Evolutionary conservation across 371 early-diverging fungal species (phyloP).

Genomic region (Mucor piriformis): DNA sequence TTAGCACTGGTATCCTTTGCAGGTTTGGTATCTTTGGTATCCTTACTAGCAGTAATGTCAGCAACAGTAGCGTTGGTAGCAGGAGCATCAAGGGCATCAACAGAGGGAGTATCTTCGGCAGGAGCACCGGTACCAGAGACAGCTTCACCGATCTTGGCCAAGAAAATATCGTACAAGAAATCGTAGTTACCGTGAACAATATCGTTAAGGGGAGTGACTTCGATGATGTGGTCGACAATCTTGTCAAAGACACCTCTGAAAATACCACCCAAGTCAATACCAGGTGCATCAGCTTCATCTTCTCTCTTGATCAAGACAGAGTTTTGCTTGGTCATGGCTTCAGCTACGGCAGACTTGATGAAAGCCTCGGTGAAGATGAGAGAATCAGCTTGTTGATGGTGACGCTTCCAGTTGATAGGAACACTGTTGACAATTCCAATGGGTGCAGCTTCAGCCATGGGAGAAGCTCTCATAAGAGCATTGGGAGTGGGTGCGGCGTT

Average conservation of each 20-base stretch:
- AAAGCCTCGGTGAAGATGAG: not conserved
- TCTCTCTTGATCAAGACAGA: not conserved
- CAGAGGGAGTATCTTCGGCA: not conserved
- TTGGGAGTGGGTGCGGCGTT: conserved; percentile 1
- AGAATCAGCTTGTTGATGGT: not conserved
- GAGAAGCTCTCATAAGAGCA: not conserved
- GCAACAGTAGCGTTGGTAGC: not conserved
- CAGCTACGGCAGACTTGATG: not conserved
- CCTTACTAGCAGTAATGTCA: no score
- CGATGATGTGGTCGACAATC: conserved; percentile 5
- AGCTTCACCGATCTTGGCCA: conserved; percentile 1
- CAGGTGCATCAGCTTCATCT: not conserved
- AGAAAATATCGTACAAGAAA: conserved; percentile 10
- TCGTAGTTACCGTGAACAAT: conserved; percentile 17
- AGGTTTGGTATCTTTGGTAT: no score
- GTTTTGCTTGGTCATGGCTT: not conserved
- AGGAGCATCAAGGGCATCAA: not conserved
- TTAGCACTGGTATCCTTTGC: no score
- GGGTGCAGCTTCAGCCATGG: not conserved
- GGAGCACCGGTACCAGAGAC: not conserved
- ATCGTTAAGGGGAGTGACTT: conserved; percentile 7
- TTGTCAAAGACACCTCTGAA: conserved; percentile 13
- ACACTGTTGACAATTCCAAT: not conserved
- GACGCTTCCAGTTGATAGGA: conserved; percentile 2
- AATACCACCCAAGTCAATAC: not conserved